Evolutionary conservation across 768 basidiomycete species (phyloP), one percentile per base, ranked within the genome.

Genomic region (Heimioporus sp.): DNA sequence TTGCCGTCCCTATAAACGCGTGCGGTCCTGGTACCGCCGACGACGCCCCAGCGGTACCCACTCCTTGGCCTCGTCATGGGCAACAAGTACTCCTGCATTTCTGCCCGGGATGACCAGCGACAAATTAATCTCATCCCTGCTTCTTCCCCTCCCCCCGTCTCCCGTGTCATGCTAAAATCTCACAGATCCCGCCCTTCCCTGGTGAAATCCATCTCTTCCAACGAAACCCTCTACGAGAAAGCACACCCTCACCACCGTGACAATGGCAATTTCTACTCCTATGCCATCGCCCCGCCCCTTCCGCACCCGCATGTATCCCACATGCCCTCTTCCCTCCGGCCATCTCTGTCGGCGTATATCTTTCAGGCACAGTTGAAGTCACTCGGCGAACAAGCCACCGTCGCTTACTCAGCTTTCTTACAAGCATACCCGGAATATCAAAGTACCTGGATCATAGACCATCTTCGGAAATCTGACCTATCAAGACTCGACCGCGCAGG

Each of bases 361-460:
- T 65, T 55, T 51, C 72, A 47, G 45, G 62, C 48, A 21, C 60
- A 57, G 55, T 53, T 51, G 11, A 46, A 19, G 37, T 56, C 54
- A 2, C 60, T 63, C 34, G 59, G 73, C 4, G 69, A 71, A 49
- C 72, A 73, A 49, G 72, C 73, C 7, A 65, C 70, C 21, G 57
- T 59, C 31, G 77, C 80, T 17, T 83, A 80, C 64, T 65, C 72
- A 17, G 63, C 65, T 16, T 89, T 86, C 67, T 69, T 81, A 36
- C 58, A 51, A 43, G 17, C 54, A 0, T 74, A 70, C 48, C 75
- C 73, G 66, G 84, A 86, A 66, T 90, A 87, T 57, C 76, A 76
- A 43, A 73, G 73, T 15, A 88, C 87, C 8, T 86, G 85, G 82
- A 84, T 84, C 51, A 64, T 90, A 49, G 87, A 90, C 60, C 76